phyloP scores from a whole-genome alignment of 2,329 filamentous ascomycete genomes.

The Diaporthe batatas region DNA sequence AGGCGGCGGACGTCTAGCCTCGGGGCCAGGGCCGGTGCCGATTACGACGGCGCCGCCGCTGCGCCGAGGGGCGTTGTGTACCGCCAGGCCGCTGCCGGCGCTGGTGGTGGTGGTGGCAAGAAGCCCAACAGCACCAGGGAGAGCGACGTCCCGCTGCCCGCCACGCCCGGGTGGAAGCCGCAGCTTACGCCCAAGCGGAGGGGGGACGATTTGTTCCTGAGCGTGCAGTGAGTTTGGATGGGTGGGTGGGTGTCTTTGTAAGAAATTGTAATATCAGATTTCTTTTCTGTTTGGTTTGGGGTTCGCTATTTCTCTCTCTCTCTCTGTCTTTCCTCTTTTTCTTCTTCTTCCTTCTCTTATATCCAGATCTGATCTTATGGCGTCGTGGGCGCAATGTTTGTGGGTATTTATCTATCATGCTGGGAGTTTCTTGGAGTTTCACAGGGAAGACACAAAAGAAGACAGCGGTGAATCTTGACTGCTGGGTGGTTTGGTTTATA shows the following conservation, averaged over 20 bases:
- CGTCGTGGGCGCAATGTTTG: background rate
- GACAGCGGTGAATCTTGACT: background rate
- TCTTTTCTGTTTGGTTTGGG: background rate
- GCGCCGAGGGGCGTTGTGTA: background rate
- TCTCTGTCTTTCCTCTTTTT: background rate
- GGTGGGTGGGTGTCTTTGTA: background rate
- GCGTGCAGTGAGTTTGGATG: conserved; percentile 59
- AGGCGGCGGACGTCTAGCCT: conserved; percentile 38
- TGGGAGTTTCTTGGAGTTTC: conserved; percentile 15
- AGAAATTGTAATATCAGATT: conserved; percentile 9
- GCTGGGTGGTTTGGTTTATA: background rate
- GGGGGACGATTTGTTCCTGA: conserved; percentile 74
- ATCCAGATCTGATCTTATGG: background rate
- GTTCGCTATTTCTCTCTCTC: background rate
- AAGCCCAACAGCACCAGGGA: background rate
- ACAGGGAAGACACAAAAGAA: conserved; percentile 11
- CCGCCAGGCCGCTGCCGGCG: background rate
- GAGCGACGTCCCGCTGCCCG: conserved; percentile 51
- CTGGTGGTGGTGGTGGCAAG: no score
- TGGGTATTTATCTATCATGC: no score
- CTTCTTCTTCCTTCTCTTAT: background rate
- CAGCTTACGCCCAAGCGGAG: conserved; percentile 75
- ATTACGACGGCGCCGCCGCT: conserved; percentile 39
- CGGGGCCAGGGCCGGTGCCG: conserved; percentile 31
- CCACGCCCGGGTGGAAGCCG: conserved; percentile 72